A percentile compares a stretch with the other conserved stretches of the same genome.
phyloP scores from a whole-genome alignment of 192 early-diverging fungal genomes.

The Backusella psychrophila region DNA sequence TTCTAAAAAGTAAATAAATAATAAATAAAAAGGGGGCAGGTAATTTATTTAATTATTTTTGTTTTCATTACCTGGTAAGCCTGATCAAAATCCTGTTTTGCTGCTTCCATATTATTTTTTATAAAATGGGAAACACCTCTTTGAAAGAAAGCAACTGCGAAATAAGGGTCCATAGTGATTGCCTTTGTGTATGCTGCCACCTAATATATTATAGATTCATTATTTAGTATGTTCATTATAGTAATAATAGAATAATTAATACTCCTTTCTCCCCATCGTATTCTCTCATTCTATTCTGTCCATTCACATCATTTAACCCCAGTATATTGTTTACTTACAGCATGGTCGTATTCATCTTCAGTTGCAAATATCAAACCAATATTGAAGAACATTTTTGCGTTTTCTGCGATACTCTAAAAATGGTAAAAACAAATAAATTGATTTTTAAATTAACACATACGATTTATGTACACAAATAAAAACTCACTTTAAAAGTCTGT shows the following conservation, averaged over 20 bases:
- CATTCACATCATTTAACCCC: not conserved
- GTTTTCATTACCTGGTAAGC: slow-evolving; percentile 61
- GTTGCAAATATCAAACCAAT: slow-evolving; percentile 82
- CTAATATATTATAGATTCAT: slow-evolving; percentile 41
- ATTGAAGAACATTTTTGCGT: slow-evolving; percentile 95
- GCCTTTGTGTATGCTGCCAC: slow-evolving; percentile 72
- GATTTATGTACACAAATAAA: slow-evolving; percentile 3
- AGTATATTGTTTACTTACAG: slow-evolving; percentile 78
- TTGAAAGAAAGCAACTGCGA: slow-evolving; percentile 92
- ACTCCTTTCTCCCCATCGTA: slow-evolving; percentile 8
- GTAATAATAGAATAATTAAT: not conserved
- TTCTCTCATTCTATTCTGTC: not conserved
- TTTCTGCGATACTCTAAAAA: slow-evolving; percentile 77
- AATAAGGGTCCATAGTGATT: slow-evolving; percentile 78
- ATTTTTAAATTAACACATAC: slow-evolving; percentile 27
- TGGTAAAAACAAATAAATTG: not conserved
- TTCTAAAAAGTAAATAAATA: slow-evolving; percentile 41
- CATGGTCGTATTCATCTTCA: slow-evolving; percentile 69
- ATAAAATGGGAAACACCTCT: slow-evolving; percentile 84
- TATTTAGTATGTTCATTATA: not conserved
- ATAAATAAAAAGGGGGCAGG: not conserved
- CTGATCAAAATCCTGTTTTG: slow-evolving; percentile 78
- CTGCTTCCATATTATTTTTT: slow-evolving; percentile 62
- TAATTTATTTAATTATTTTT: not conserved
- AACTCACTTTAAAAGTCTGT: slow-evolving; percentile 65